Base-by-base conservation (phyloP, 2,329 filamentous ascomycete genomes). In the Xylariaceae sp. region DNA sequence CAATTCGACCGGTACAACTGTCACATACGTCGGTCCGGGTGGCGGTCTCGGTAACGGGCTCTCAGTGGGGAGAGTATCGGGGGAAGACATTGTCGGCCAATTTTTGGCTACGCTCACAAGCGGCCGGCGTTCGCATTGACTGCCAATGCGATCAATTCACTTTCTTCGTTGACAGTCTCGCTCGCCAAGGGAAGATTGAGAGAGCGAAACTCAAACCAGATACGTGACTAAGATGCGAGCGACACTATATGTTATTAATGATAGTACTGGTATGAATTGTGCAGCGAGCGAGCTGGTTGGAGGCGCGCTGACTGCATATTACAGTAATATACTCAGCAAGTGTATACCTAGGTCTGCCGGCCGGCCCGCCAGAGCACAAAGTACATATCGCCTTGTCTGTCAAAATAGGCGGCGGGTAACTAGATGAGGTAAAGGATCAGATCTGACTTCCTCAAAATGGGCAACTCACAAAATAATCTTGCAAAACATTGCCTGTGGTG, bases 1-100 rank as follows among this genome's bases (percentile, higher is more conserved):
- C 20, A 58, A 35, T 6, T 52, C 50, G 37, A 49, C 29, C 21
- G 59, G 59, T 13, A 40, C 23, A 2, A 59, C 50, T 6, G 39
- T 46, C 9, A 59, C 54, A 11, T 59, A 59, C 3, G 57, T 52
- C 26, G 57, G 54, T 16, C 57, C 57, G 16, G 57, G 57, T 23
- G 57, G 57, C 16, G 57, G 57, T 9, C 13, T 23, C 11, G 47
- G 40, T 32, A 57, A 26, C 10, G 57, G 54, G 10, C 47, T 27
- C 37, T 57, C 50, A 9, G 50, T 58, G 16, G 57, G 54, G 21
- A 59, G 50, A 16, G 8, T n/a, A 10, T 10, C 47, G 42, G 43
- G 18, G 24, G 29, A 24, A 24, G 40, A 15, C 55, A 59, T 57
- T 2, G 30, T 41, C 21, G 43, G 30, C 44, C 55, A 24, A 10